Conservation (phyloP, 202 grass and related monocot species). For the Alloteropsis angusta region DNA sequence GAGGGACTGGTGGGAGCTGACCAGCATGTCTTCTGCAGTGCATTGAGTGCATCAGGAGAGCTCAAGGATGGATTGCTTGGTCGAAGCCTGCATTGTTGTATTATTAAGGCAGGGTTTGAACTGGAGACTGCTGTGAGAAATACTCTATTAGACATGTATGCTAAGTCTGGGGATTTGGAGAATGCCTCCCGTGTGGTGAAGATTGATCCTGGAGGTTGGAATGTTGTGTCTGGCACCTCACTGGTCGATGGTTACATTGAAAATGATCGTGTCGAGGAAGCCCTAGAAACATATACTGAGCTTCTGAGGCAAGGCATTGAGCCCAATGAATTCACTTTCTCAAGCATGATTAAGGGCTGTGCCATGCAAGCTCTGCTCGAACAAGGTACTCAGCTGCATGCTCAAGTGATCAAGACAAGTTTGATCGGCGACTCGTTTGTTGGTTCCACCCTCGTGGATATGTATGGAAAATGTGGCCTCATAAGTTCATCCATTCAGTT, state of each 20-base stretch:
- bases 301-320: slow-evolving; percentile 26
- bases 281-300: slow-evolving; percentile 32
- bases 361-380: slow-evolving; percentile 47
- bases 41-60: slow-evolving; percentile 32
- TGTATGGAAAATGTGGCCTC: slow-evolving; percentile 70
- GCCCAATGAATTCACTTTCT: slow-evolving; percentile 66
- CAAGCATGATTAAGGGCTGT: slow-evolving; percentile 66
- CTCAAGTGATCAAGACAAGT: slow-evolving; percentile 47
- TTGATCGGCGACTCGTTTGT: slow-evolving; percentile 37
- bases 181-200: slow-evolving; percentile 27
- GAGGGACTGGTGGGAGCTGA: slow-evolving; percentile 34
- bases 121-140: slow-evolving; percentile 37
- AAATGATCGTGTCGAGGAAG: slow-evolving; percentile 32
- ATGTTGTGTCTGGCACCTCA: slow-evolving; percentile 56
- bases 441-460: slow-evolving; percentile 51
- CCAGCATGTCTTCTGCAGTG: slow-evolving; percentile 45
- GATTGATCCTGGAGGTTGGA: slow-evolving; percentile 39
- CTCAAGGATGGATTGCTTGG: slow-evolving; percentile 30
- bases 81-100: slow-evolving; percentile 31
- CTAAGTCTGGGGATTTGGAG: slow-evolving; percentile 50
- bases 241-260: slow-evolving; percentile 58
- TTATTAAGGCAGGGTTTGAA: slow-evolving; percentile 35
- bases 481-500: slow-evolving; percentile 41
- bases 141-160: slow-evolving; percentile 41
- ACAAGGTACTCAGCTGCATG: slow-evolving; percentile 52